A percentile compares a stretch with the other conserved stretches of the same genome.
Conservation (phyloP, 2,329 filamentous ascomycete genomes). For the Moelleriella libera region DNA sequence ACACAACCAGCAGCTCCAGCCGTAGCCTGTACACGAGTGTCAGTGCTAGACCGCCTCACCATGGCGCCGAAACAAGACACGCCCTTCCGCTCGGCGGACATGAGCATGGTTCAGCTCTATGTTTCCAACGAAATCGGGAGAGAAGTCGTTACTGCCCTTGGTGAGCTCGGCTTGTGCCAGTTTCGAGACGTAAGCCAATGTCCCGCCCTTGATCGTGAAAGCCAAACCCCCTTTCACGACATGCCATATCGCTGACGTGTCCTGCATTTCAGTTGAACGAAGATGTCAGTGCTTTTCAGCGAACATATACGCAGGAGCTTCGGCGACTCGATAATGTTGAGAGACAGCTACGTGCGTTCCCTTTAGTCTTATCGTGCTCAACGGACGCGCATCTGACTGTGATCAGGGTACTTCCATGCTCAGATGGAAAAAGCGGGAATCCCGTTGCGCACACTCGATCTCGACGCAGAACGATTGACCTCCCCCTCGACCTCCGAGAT, state of each 20-base stretch:
- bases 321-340: conserved; percentile 96
- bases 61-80: conserved; percentile 69
- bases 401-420: conserved; percentile 71
- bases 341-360: conserved; percentile 71
- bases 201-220: not conserved
- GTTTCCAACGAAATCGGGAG: conserved; percentile 97
- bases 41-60: conserved; percentile 16
- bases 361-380: conserved; percentile 10
- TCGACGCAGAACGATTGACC: conserved; percentile 76
- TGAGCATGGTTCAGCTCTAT: conserved; percentile 99
- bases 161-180: conserved; percentile 91
- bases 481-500: conserved; percentile 89
- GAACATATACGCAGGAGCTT: conserved; percentile 96
- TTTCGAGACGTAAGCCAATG: conserved; percentile 79
- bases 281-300: conserved; percentile 85
- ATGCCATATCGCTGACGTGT: not conserved
- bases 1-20: conserved; percentile 11
- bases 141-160: conserved; percentile 91
- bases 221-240: no score
- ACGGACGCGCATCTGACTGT: conserved; percentile 13
- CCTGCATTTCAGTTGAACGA: conserved; percentile 61
- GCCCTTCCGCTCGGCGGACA: conserved; percentile 98
- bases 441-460: conserved; percentile 74
- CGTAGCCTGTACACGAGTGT: conserved; percentile 13
- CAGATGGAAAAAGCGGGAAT: conserved; percentile 94